These are phyloP conservation scores for Cladobotryum mycophilum DNA, from an alignment of 2,329 filamentous ascomycete genomes.

Conservation along the genomic window DNA sequence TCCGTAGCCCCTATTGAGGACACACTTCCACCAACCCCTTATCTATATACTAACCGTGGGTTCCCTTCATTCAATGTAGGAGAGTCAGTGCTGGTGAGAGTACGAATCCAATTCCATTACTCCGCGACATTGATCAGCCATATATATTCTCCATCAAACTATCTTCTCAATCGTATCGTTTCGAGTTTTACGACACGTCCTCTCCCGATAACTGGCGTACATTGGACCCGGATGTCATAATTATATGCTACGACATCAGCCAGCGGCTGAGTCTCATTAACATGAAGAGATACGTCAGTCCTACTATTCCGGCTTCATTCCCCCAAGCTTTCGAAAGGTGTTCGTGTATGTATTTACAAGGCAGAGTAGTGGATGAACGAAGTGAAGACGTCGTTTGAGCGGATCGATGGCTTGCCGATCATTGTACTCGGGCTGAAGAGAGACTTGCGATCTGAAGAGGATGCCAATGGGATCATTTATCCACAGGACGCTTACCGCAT, in stretches of 20 bases:
- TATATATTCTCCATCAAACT: slow-evolving; percentile 50
- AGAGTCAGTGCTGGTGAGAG: slow-evolving; percentile 44
- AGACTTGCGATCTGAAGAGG: slow-evolving; percentile 50
- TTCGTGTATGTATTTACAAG: neutral
- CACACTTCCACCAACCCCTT: slow-evolving; percentile 1
- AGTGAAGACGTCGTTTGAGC: slow-evolving; percentile 41
- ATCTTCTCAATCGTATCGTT: slow-evolving; percentile 35
- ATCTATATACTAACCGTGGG: neutral
- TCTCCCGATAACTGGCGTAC: slow-evolving; percentile 53
- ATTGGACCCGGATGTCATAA: slow-evolving; percentile 51
- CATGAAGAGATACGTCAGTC: slow-evolving; percentile 48
- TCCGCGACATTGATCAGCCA: slow-evolving; percentile 55
- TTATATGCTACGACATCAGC: slow-evolving; percentile 58
- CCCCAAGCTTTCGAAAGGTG: neutral
- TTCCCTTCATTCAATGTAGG: slow-evolving; percentile 26
- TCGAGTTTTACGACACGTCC: slow-evolving; percentile 56
- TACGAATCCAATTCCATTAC: slow-evolving; percentile 38
- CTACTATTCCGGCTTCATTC: neutral
- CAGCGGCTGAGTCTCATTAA: slow-evolving; percentile 52
- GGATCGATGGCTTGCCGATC: slow-evolving; percentile 45
- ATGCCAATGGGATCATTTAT: slow-evolving; percentile 55
- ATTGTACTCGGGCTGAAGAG: slow-evolving; percentile 55
- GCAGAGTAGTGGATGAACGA: slow-evolving; percentile 50
- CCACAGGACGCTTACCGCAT: slow-evolving; percentile 54
- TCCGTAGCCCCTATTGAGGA: slow-evolving; percentile 30